Percentiles rank a stretch among this genome's conserved stretches.
phyloP scores from a whole-genome alignment of 2,329 filamentous ascomycete genomes.

The Aspergillus pseudotamarii region DNA sequence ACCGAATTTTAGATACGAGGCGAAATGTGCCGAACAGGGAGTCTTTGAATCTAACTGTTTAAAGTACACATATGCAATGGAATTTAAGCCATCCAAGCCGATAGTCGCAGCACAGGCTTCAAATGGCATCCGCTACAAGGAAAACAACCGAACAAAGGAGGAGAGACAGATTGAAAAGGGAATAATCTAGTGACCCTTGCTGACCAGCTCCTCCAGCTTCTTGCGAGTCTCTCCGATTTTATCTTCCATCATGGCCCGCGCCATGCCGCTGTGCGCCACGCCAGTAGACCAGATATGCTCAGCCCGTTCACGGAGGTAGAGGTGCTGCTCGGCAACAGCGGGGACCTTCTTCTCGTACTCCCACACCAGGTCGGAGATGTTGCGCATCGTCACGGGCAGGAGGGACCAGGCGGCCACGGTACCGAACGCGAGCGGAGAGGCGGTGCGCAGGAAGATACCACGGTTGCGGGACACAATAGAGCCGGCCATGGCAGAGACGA shows the following conservation, averaged over 20 bases:
- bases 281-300: conserved; percentile 72
- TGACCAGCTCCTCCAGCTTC: conserved; percentile 84
- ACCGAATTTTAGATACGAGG: background rate
- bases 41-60: conserved; percentile 15
- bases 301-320: conserved; percentile 69
- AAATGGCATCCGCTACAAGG: conserved; percentile 15
- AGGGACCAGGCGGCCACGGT: conserved; percentile 81
- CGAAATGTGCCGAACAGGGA: background rate
- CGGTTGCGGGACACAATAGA: conserved; percentile 88
- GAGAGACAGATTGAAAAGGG: background rate
- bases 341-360: conserved; percentile 90
- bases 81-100: conserved; percentile 15
- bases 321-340: conserved; percentile 77
- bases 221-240: conserved; percentile 77
- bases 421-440: conserved; percentile 77
- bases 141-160: conserved; percentile 12
- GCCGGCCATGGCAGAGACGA: conserved; percentile 93
- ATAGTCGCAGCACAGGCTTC: conserved; percentile 6
- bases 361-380: conserved; percentile 85
- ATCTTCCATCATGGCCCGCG: conserved; percentile 73
- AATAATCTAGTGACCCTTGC: conserved; percentile 73
- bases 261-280: conserved; percentile 71
- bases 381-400: conserved; percentile 85
- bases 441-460: conserved; percentile 76
- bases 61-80: conserved; percentile 22